phyloP scores from a whole-genome alignment of 768 basidiomycete species.

The Tylopilus intermedius region DNA sequence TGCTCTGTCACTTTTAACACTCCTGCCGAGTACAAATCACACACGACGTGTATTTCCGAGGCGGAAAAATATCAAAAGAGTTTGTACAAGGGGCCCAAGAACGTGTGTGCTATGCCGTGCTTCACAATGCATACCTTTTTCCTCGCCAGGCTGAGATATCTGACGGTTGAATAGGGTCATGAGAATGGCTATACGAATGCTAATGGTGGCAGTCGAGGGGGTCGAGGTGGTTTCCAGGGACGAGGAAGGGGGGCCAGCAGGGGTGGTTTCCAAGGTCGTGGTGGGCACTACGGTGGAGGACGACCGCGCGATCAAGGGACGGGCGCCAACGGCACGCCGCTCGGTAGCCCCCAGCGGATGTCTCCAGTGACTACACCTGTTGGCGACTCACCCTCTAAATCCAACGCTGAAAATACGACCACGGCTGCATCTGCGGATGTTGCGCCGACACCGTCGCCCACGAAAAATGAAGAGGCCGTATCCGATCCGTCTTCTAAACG shows the following conservation, averaged over 20 bases:
- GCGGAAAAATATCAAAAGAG: constrained; percentile 91
- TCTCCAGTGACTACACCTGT: constrained; percentile 35
- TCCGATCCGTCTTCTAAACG: background rate
- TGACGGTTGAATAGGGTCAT: constrained; percentile 1
- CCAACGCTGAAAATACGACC: background rate
- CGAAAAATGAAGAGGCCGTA: constrained; percentile 3
- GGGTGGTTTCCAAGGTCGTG: constrained; percentile 26
- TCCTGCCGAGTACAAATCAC: constrained; percentile 72
- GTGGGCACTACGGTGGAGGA: constrained; percentile 26
- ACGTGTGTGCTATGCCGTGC: constrained; percentile 11
- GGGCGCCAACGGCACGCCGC: constrained; percentile 68
- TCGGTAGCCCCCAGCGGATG: constrained; percentile 59
- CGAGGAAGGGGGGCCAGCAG: constrained; percentile 34
- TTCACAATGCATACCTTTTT: background rate
- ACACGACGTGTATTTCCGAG: constrained; percentile 83
- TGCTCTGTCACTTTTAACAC: constrained; percentile 80
- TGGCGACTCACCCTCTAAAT: constrained; percentile 1
- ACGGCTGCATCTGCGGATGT: background rate
- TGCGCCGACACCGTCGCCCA: background rate
- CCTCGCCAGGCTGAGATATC: background rate
- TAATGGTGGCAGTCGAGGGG: constrained; percentile 1
- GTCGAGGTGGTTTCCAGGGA: constrained; percentile 12
- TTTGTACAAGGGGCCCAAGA: constrained; percentile 77
- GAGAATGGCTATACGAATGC: background rate
- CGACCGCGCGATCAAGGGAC: constrained; percentile 32